Conservation (phyloP, 768 basidiomycete genomes). For the Tephrocybe rancida region DNA sequence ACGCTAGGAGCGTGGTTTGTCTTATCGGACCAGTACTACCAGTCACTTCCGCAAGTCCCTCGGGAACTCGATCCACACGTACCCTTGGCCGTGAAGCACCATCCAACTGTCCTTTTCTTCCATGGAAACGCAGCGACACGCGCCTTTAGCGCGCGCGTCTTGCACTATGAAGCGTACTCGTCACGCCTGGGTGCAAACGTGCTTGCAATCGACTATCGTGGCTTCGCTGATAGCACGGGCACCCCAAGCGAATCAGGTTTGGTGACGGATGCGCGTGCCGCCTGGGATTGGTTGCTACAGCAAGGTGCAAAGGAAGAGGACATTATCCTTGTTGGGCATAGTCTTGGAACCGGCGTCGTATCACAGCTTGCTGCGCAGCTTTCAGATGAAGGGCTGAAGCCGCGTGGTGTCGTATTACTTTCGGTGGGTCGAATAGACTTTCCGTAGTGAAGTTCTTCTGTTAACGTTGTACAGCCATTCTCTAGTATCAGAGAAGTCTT, state of each 20-base stretch:
- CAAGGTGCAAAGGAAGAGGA: conserved; percentile 59
- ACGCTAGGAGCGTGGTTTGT: conserved; percentile 87
- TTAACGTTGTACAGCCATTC: conserved; percentile 53
- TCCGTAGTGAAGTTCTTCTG: conserved; percentile 26
- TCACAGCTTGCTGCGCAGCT: conserved; percentile 51
- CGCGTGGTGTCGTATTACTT: conserved; percentile 52
- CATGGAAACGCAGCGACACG: conserved; percentile 91
- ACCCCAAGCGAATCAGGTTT: conserved; percentile 78
- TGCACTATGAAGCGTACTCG: conserved; percentile 65
- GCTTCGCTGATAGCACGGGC: conserved; percentile 87
- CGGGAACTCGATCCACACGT: conserved; percentile 44
- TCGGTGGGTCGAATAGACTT: conserved; percentile 29
- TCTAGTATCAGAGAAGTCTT: conserved; percentile 64
- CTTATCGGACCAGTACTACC: conserved; percentile 68
- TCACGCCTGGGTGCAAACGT: conserved; percentile 74
- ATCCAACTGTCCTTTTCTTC: conserved; percentile 86
- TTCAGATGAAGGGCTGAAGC: conserved; percentile 41
- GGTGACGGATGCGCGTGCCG: conserved; percentile 69
- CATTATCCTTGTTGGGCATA: conserved; percentile 83
- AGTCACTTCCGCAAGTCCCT: conserved; percentile 42
- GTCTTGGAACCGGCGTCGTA: conserved; percentile 84
- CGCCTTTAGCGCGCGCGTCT: conserved; percentile 66
- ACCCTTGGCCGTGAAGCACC: conserved; percentile 49
- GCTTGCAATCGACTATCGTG: conserved; percentile 88
- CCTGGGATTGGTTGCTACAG: conserved; percentile 75